Evolutionary conservation across 139 green algal genomes (phyloP), one percentile per base, ranked within the genome.

Genomic region (Dunaliella sp.): DNA sequence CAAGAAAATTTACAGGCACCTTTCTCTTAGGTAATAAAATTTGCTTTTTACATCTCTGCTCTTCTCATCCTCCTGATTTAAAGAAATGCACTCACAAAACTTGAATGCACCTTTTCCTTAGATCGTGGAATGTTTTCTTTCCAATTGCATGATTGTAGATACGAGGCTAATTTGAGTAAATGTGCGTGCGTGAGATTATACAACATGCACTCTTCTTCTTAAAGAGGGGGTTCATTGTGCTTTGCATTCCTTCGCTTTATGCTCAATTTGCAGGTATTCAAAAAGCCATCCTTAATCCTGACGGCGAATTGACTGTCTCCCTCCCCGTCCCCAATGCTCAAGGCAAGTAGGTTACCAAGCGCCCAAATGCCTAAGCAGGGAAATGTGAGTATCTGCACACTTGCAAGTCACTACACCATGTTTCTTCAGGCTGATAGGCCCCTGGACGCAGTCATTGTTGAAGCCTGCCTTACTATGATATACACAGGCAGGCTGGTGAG

Each of bases 271-370:
- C 84, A 7, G 78, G 65, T n/a, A 32, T 90, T 0, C 30, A 85
- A 25, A 86, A 88, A 36, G 80, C 84, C 24, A 90, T 90, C 32
- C 31, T 88, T 24, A 79, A 90, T 59, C 87, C 87, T 0, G 87
- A 90, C 33, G 33, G 84, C 0, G 84, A 88, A 38, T 31, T 88
- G 77, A 84, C 76, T 35, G 84, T 36, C 48, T n/a, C 74, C 36
- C 38, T 88, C 58, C 38, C 65, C 1, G 57, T 75, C 1, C 38
- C 33, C 25, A 65, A 65, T 65, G 48, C 48, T 65, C 48, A 65
- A 16, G 48, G 48, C n/a, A n/a, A n/a, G 48, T 65, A 7, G 16
- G 48, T 65, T 7, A 26, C 48, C 16, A 26, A 16, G 48, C 48
- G 16, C 7, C 48, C n/a, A n/a, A 65, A 65, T 65, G 48, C 48